These are phyloP conservation scores for Eucalyptus viminalis DNA, from an alignment of 345 rosid species.

Conservation along the genomic window DNA sequence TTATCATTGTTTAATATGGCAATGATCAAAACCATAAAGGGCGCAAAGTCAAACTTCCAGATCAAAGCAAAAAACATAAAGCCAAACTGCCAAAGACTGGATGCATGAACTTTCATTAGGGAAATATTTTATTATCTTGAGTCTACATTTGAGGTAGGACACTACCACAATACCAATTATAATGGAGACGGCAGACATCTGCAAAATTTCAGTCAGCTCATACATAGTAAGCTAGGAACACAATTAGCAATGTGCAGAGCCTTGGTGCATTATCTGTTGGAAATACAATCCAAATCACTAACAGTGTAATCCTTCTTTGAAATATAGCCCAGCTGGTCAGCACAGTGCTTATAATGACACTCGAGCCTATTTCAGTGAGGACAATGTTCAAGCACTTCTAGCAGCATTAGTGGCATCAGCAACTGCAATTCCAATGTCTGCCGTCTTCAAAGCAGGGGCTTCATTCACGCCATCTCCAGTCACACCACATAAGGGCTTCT, in stretches of 20 bases:
- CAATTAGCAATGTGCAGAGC: not conserved
- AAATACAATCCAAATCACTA: not conserved
- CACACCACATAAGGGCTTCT: slow-evolving; percentile 82
- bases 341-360: slow-evolving; percentile 86
- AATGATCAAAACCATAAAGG: slow-evolving; percentile 84
- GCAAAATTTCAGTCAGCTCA: not conserved
- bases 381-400: slow-evolving; percentile 80
- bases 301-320: slow-evolving; percentile 87
- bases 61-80: slow-evolving; percentile 77
- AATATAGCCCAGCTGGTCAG: slow-evolving; percentile 81
- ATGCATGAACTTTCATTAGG: not conserved
- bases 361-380: slow-evolving; percentile 72
- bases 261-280: not conserved
- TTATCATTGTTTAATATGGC: slow-evolving; percentile 83
- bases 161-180: slow-evolving; percentile 85
- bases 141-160: not conserved
- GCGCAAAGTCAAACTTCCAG: slow-evolving; percentile 84
- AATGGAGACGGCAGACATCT: slow-evolving; percentile 89
- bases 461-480: slow-evolving; percentile 91
- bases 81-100: slow-evolving; percentile 40
- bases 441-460: slow-evolving; percentile 85
- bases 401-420: slow-evolving; percentile 96
- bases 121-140: not conserved
- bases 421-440: slow-evolving; percentile 88
- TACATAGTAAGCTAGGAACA: not conserved